Base-by-base conservation (phyloP, 805 yeast genomes). In the Clavispora fructus region DNA sequence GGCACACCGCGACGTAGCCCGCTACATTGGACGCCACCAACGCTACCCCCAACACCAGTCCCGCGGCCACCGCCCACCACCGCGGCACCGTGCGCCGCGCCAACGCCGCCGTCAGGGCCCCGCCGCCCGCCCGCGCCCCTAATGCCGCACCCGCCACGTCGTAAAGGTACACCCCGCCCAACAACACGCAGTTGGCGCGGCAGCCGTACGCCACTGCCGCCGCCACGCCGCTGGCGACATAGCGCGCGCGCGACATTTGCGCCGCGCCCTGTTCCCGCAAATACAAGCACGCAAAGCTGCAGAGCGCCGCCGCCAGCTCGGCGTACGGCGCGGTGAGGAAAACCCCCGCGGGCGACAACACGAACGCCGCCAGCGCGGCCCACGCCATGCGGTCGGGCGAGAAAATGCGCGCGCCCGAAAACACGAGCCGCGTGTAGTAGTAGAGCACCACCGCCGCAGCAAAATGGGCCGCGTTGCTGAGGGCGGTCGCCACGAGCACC, bases 331-430 rank as follows among this genome's bases (percentile, higher is more conserved):
- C 76, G 0, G 85, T 72, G 35, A 87, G 68, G 58, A 90, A 92
- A 0, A 89, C 75, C 0, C 96, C 96, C 0, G 88, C 90, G 2
- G 95, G 89, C 16, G 85, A 79, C n/a, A 85, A 48, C 1, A 82
- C 62, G 50, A 77, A 83, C 13, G 85, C 56, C 4, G 74, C 43
- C 28, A 65, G 57, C 47, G 60, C 26, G 29, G 53, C 44, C 51
- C 61, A 49, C 30, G 61, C 60, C 52, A 62, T 50, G 23, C 47
- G 46, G 11, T 41, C 33, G 10, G 59, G 48, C 19, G 54, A 43
- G 40, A 58, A 58, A 30, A 58, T 44, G 10, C 58, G 57, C 12
- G 53, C 49, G 19, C 46, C 51, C 42, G 47, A 45, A 35, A 62
- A 60, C 17, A 55, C 51, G 28, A 40, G 41, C 13, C 46, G 43